A percentile compares a stretch with the other conserved stretches of the same genome.
Conservation (phyloP, 2,329 filamentous ascomycete genomes). For the Diaporthe helianthi region DNA sequence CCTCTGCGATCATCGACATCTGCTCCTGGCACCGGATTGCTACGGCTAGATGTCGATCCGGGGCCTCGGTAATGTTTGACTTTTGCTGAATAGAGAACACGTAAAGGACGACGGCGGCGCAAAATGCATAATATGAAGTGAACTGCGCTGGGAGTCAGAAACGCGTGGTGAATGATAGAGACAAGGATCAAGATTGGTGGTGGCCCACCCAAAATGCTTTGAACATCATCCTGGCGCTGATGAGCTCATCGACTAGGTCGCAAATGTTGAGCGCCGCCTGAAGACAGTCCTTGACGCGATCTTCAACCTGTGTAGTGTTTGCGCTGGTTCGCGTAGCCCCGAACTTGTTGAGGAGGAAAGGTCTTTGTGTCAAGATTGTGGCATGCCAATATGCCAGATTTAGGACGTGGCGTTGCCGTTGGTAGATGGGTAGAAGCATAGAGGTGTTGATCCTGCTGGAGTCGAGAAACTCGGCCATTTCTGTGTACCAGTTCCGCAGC, state of each 20-base stretch:
- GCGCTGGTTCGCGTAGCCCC: constrained; percentile 25
- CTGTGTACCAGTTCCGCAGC: constrained; percentile 45
- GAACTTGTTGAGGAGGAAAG: constrained; percentile 48
- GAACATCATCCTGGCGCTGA: constrained; percentile 46
- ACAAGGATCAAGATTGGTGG: neutral
- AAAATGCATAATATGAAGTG: constrained; percentile 53
- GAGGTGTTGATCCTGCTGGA: constrained; percentile 46
- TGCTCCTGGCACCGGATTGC: constrained; percentile 50
- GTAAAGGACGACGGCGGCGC: constrained; percentile 52
- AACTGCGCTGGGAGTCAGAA: constrained; percentile 38
- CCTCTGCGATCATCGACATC: constrained; percentile 46
- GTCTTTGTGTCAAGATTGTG: constrained; percentile 48
- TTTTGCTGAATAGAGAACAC: constrained; percentile 51
- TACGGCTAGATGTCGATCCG: constrained; percentile 41
- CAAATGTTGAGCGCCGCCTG: constrained; percentile 49
- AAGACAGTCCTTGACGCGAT: constrained; percentile 45
- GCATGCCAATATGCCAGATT: constrained; percentile 53
- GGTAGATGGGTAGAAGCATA: constrained; percentile 48
- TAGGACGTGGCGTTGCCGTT: constrained; percentile 50
- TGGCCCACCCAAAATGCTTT: constrained; percentile 51
- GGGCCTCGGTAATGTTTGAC: constrained; percentile 40
- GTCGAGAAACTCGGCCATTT: constrained; percentile 48
- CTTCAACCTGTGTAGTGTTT: constrained; percentile 35
- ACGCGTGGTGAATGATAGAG: accelerated
- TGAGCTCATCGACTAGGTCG: constrained; percentile 48